phyloP scores from a whole-genome alignment of 2,329 filamentous ascomycete species.

The Penicillium fuscoglaucum region DNA sequence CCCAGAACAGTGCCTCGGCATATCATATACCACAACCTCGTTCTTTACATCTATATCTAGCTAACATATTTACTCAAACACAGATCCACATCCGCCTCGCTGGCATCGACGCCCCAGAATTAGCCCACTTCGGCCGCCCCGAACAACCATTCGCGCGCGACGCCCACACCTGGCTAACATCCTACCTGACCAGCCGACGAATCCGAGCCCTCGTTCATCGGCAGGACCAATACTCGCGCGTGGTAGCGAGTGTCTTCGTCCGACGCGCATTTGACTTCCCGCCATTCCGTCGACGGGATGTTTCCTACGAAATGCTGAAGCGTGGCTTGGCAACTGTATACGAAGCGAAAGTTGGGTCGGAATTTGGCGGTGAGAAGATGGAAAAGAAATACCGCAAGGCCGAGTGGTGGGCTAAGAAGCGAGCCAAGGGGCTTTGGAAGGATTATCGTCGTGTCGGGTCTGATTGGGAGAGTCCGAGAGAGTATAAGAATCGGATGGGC shows the following conservation, averaged over 20 bases:
- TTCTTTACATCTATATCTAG: background rate
- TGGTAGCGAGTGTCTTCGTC: constrained; percentile 82
- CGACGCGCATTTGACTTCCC: constrained; percentile 52
- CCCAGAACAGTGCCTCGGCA: background rate
- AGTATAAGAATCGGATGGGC: constrained; percentile 71
- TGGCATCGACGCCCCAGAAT: constrained; percentile 89
- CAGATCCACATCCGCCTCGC: constrained; percentile 84
- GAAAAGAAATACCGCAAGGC: constrained; percentile 49
- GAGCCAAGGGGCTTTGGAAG: constrained; percentile 74
- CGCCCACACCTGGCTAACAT: constrained; percentile 76
- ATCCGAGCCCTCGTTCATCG: constrained; percentile 82
- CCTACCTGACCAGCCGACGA: constrained; percentile 67
- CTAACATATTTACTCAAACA: background rate
- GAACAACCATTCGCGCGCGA: constrained; percentile 82
- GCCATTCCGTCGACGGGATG: constrained; percentile 65
- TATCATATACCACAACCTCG: background rate
- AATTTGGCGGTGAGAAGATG: constrained; percentile 73
- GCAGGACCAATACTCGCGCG: constrained; percentile 86
- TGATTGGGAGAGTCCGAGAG: constrained; percentile 77
- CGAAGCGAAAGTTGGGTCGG: constrained; percentile 84
- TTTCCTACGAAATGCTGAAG: constrained; percentile 87
- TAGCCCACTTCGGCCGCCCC: constrained; percentile 85
- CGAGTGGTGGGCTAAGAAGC: constrained; percentile 60
- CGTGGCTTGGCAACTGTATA: constrained; percentile 85
- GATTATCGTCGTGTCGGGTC: constrained; percentile 51